Evolutionary conservation across 768 basidiomycete species (phyloP), one percentile per base, ranked within the genome.

Genomic region (Chalciporus pseudorubinellus): DNA sequence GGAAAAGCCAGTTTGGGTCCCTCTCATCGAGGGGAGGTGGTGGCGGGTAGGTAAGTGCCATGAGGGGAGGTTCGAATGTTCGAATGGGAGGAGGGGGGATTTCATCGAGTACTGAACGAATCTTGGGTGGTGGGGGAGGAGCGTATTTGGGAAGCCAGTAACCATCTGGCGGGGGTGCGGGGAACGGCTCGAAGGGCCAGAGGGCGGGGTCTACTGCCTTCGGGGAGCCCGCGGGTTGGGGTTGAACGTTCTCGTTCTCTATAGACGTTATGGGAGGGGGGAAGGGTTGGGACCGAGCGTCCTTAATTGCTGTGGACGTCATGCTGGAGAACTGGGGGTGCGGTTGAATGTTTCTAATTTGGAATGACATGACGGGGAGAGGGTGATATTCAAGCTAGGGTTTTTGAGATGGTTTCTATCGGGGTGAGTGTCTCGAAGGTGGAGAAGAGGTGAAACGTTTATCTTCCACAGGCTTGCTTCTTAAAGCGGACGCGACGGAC

Each of bases 141-240:
- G 29, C 63, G n/a, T 24, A 51, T 48, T 56, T 68, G 1, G 62
- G 58, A 41, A 67, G 38, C 63, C 59, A 67, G 44, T 46, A 46
- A n/a, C 66, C 65, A 7, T 67, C 63, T 0, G 1, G 16, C 19
- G 66, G 66, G 10, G 68, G 68, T 3, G 54, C 39, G 24, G 66
- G 66, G 29, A 69, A 69, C 5, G 20, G 58, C 21, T 67, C 66
- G 21, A 68, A 47, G 14, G 66, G 68, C 63, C 61, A 69, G 52
- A 55, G 49, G 38, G 44, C 50, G 4, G 53, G 3, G n/a, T 50
- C 51, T 34, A 39, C 10, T 7, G 26, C 13, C 22, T 40, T 49
- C n/a, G 29, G 43, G 18, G 22, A 21, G 28, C 11, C 19, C 11
- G 20, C 3, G 22, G 31, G 16, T 29, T 13, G 40, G 21, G 26